Conservation (phyloP, 2,329 filamentous ascomycete genomes). For the Coccinonectria pachysandricola region DNA sequence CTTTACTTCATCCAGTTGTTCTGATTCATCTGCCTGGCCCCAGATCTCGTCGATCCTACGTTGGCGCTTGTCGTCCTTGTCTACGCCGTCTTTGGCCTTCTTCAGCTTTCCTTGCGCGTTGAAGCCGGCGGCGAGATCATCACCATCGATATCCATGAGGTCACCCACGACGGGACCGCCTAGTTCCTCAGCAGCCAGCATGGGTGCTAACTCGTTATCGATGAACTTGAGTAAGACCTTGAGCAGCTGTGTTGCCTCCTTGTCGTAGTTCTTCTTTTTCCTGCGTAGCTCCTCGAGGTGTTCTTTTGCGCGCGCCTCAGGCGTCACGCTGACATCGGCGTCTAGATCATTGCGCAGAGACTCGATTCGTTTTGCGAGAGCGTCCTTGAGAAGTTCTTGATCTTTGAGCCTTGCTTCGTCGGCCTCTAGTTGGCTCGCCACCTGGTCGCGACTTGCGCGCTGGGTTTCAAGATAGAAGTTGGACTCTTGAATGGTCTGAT, state of each 20-base stretch:
- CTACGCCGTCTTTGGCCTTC: constrained; percentile 29
- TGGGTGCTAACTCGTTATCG: constrained; percentile 56
- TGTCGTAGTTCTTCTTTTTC: constrained; percentile 50
- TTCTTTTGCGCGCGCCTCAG: constrained; percentile 52
- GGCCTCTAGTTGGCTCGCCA: constrained; percentile 37
- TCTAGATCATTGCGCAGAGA: constrained; percentile 47
- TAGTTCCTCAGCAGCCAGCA: constrained; percentile 74
- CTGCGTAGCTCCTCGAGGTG: constrained; percentile 49
- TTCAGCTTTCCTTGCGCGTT: constrained; percentile 48
- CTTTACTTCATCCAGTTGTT: constrained; percentile 34
- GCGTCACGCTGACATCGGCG: constrained; percentile 45
- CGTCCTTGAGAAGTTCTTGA: constrained; percentile 43
- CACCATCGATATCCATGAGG: constrained; percentile 51
- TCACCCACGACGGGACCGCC: constrained; percentile 76
- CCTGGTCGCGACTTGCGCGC: constrained; percentile 29
- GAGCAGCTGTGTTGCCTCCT: constrained; percentile 50
- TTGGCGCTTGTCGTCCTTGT: constrained; percentile 42
- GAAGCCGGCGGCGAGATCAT: constrained; percentile 50
- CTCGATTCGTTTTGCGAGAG: constrained; percentile 46
- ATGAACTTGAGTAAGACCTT: constrained; percentile 60
- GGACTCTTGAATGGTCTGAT: constrained; percentile 54
- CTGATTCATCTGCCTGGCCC: constrained; percentile 27
- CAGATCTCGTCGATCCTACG: constrained; percentile 55
- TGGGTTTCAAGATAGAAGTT: constrained; percentile 45
- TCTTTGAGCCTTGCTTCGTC: constrained; percentile 43